Evolutionary conservation across 768 basidiomycete genomes (phyloP).

Genomic region (Glaciozyma antarctica): DNA sequence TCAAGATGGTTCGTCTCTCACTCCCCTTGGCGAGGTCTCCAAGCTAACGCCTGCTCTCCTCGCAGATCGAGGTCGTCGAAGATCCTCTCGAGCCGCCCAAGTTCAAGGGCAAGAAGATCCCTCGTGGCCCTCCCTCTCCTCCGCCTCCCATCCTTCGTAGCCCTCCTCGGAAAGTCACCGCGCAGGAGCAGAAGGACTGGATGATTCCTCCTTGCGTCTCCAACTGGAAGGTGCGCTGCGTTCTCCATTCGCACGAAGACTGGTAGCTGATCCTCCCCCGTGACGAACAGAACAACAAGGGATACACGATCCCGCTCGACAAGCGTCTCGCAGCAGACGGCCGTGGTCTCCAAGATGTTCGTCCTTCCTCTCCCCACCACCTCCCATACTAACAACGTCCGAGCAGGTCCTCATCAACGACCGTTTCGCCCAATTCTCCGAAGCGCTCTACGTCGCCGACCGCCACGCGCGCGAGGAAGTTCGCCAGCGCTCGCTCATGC

Average conservation of each 20-base stretch:
- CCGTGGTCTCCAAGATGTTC: slow-evolving; percentile 91
- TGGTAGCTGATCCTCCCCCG: neutral
- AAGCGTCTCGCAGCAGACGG: slow-evolving; percentile 97
- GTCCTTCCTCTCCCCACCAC: slow-evolving; percentile 36
- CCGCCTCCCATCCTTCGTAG: slow-evolving; percentile 90
- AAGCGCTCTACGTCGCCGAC: slow-evolving; percentile 88
- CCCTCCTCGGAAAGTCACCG: slow-evolving; percentile 90
- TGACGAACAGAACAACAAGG: slow-evolving; percentile 72
- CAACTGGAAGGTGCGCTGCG: slow-evolving; percentile 66
- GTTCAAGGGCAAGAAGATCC: slow-evolving; percentile 99
- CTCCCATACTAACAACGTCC: neutral
- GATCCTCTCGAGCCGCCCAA: slow-evolving; percentile 93
- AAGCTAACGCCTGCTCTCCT: too few relatives aligned
- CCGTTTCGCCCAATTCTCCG: slow-evolving; percentile 97
- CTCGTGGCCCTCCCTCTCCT: slow-evolving; percentile 87
- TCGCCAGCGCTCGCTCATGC: slow-evolving; percentile 89
- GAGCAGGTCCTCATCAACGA: slow-evolving; percentile 91
- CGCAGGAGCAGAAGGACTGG: slow-evolving; percentile 98
- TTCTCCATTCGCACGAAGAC: neutral
- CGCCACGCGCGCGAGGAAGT: slow-evolving; percentile 97
- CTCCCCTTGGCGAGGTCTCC: neutral
- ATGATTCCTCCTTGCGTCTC: slow-evolving; percentile 99
- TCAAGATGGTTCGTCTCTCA: slow-evolving; percentile 68
- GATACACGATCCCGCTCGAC: slow-evolving; percentile 96
- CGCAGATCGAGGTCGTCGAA: slow-evolving; percentile 66